Evolutionary conservation across 345 rosid species (phyloP).

Genomic region (Populus deltoides): DNA sequence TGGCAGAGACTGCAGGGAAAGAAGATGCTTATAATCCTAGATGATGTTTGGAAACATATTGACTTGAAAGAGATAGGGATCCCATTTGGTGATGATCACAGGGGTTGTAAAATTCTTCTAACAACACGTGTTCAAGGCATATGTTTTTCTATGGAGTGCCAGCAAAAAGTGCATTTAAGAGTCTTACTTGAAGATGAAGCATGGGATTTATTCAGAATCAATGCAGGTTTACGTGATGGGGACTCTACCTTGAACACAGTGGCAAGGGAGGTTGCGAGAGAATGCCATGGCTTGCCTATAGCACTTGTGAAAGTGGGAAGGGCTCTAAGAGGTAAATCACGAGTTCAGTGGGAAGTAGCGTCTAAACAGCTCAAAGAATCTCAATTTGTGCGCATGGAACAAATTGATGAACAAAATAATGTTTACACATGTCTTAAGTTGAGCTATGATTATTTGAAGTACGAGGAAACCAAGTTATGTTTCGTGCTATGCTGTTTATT

Average conservation of each 20-base stretch:
- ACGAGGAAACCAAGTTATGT: constrained; percentile 5
- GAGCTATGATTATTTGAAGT: constrained; percentile 11
- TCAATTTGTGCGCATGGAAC: not conserved
- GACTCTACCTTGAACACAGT: not conserved
- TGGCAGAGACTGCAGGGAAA: not conserved
- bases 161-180: not conserved
- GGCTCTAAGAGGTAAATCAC: constrained; percentile 5
- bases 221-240: not conserved
- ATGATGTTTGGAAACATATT: constrained; percentile 6
- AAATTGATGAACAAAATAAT: not conserved
- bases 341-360: not conserved
- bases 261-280: constrained; percentile 1
- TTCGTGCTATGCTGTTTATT: constrained; percentile 6
- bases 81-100: not conserved
- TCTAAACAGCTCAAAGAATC: not conserved
- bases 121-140: not conserved
- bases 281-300: constrained; percentile 12
- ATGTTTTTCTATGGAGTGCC: not conserved
- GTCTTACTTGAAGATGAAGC: not conserved
- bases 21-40: constrained; percentile 6
- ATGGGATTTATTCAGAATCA: not conserved
- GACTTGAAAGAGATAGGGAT: constrained; percentile 9
- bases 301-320: constrained; percentile 11
- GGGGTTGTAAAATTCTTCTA: constrained; percentile 1
- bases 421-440: constrained; percentile 10